These are phyloP conservation scores for Nasturtium officinale DNA, from an alignment of 345 rosid genomes.

Conservation along the genomic window DNA sequence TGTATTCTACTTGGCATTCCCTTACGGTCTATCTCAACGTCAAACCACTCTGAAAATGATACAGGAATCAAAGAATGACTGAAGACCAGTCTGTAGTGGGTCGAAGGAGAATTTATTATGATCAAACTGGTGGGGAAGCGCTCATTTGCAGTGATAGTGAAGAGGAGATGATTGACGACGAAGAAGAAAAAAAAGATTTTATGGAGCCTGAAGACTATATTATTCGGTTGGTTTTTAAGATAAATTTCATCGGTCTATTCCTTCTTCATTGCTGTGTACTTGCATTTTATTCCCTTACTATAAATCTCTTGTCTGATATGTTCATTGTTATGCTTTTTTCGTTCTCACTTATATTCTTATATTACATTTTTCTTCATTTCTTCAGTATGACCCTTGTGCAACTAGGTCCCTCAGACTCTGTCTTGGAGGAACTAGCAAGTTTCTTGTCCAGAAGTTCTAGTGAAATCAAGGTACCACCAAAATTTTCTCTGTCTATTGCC, in stretches of 20 bases:
- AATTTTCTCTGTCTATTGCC: conserved; percentile 20
- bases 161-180: conserved; percentile 84
- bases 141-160: conserved; percentile 99
- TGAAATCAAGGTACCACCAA: conserved; percentile 76
- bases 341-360: neutral
- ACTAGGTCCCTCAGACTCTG: conserved; percentile 70
- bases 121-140: conserved; percentile 96
- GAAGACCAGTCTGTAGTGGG: conserved; percentile 98
- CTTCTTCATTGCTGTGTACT: neutral
- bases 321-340: neutral
- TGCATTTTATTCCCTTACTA: conserved; percentile 18
- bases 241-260: neutral
- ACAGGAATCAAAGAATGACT: conserved; percentile 99
- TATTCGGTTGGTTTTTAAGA: conserved; percentile 71
- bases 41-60: conserved; percentile 10
- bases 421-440: conserved; percentile 67
- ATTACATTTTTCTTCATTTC: conserved; percentile 32
- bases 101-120: conserved; percentile 96
- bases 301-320: conserved; percentile 14
- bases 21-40: neutral
- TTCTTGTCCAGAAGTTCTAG: conserved; percentile 66
- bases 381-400: conserved; percentile 80
- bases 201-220: conserved; percentile 78
- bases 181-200: conserved; percentile 80
- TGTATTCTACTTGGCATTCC: neutral